Percentiles rank a stretch among this genome's conserved stretches.
These are phyloP conservation scores for Termitomyces sp. DNA, from an alignment of 768 basidiomycete genomes.

Conservation along the genomic window DNA sequence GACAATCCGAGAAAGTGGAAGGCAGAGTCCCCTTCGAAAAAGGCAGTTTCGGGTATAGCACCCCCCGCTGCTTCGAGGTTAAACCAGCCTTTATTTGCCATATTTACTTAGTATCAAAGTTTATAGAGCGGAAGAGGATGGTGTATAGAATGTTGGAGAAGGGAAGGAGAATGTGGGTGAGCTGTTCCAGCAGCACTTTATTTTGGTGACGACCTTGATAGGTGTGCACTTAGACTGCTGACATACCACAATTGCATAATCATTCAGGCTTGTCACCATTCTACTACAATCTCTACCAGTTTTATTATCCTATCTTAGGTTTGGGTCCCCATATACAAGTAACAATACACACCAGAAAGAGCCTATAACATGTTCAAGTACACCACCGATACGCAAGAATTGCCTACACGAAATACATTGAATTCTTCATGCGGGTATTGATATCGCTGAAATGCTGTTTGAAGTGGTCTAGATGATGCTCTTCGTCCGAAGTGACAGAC, in stretches of 20 bases:
- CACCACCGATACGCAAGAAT: background rate
- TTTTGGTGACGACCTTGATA: background rate
- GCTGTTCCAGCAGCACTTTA: slow-evolving; percentile 30
- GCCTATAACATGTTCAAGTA: too few species aligned
- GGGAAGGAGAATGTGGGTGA: background rate
- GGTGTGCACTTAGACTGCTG: background rate
- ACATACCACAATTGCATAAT: slow-evolving; percentile 10
- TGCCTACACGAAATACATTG: slow-evolving; percentile 27
- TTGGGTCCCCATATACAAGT: too few species aligned
- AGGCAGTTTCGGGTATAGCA: slow-evolving; percentile 68
- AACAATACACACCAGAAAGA: background rate
- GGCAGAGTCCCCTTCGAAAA: slow-evolving; percentile 87
- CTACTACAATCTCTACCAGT: background rate
- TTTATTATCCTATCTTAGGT: background rate
- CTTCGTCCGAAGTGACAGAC: slow-evolving; percentile 27
- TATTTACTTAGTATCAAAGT: slow-evolving; percentile 16
- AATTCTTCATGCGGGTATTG: slow-evolving; percentile 21
- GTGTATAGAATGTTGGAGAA: background rate
- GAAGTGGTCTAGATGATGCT: slow-evolving; percentile 25
- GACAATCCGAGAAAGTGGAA: slow-evolving; percentile 78
- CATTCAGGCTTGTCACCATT: background rate
- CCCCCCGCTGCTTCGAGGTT: slow-evolving; percentile 69
- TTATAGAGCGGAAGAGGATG: background rate
- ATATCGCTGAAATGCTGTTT: slow-evolving; percentile 23
- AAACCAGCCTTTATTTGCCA: slow-evolving; percentile 76